Evolutionary conservation across 2,329 filamentous ascomycete species (phyloP).

Genomic region (Colletotrichum simmondsii): DNA sequence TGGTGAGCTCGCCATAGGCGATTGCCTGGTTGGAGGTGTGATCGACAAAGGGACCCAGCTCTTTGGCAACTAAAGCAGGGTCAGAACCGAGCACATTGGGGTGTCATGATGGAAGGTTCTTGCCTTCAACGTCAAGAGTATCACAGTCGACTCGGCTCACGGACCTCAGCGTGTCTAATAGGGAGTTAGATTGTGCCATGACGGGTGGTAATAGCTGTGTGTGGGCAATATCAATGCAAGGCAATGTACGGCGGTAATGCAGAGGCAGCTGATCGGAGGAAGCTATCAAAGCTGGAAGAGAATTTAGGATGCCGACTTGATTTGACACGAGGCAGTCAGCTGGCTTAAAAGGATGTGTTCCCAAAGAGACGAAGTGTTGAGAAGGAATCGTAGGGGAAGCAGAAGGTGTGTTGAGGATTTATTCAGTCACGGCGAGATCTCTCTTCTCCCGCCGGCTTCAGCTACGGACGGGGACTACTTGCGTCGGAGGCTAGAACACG

Average conservation of each 20-base stretch:
- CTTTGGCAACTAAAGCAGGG: constrained; percentile 40
- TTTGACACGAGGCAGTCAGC: neutral
- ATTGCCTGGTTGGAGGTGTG: constrained; percentile 51
- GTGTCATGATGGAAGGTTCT: neutral
- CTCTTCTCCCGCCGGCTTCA: neutral
- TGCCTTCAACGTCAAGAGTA: constrained; percentile 48
- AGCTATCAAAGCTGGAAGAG: neutral
- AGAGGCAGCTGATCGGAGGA: neutral
- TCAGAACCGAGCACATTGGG: constrained; percentile 17
- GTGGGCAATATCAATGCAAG: neutral
- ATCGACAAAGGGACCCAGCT: constrained; percentile 47
- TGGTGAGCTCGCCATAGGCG: constrained; percentile 45
- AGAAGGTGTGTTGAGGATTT: neutral
- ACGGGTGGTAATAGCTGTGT: neutral
- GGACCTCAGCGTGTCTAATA: constrained; percentile 28
- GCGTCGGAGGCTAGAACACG: neutral
- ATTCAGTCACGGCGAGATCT: neutral
- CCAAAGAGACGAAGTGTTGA: neutral
- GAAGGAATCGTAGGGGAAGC: neutral
- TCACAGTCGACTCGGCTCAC: constrained; percentile 47
- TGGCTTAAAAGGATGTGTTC: neutral
- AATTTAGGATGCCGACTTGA: neutral
- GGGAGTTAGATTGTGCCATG: constrained; percentile 9
- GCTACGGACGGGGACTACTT: neutral
- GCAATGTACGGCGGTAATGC: neutral